Base-by-base conservation (phyloP, 768 basidiomycete genomes). In the Leccinum truebloodii region DNA sequence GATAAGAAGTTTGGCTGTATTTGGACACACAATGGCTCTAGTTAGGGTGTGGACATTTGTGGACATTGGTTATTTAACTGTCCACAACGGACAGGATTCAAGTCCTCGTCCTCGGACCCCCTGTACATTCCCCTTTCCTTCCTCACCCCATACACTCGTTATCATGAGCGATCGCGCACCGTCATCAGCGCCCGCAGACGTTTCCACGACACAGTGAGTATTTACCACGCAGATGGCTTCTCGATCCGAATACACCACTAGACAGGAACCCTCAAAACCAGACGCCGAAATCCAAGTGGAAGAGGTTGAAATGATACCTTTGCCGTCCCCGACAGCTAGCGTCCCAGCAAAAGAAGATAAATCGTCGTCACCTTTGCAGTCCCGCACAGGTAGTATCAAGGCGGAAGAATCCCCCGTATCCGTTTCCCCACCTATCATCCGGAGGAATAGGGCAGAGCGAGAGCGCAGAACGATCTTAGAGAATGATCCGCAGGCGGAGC, bases 381-480 rank as follows among this genome's bases (percentile, higher is more conserved):
- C 44, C 1, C 44, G 9, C 20, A 57, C 58, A 4, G 6, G 51
- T 20, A 63, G 56, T 35, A 9, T 58, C 13, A 34, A 46, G 39
- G 44, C 61, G 18, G 54, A 59, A n/a, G 9, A 10, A 49, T 41
- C 44, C 44, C 4, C 1, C 20, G 8, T 10, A 46, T 46, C 44
- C 44, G 2, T 20, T 20, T 20, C 44, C 49, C 49, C 14, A 18
- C 49, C 16, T 8, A 4, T 46, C 10, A 12, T n/a, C 24, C 49
- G 22, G 26, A 50, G 8, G 49, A 50, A 3, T 28, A 63, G 16
- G 48, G 55, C 57, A 1, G 78, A 76, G 63, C 75, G 74, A 52
- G 80, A 86, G 63, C 78, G 85, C 59, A 80, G 82, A 63, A 79
- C 79, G 13, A 61, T 76, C 30, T 73, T 92, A 3, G 81, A 83